A percentile compares a stretch with the other conserved stretches of the same genome.
phyloP scores from a whole-genome alignment of 495 filamentous ascomycete genomes.

The Podospora fimiseda region DNA sequence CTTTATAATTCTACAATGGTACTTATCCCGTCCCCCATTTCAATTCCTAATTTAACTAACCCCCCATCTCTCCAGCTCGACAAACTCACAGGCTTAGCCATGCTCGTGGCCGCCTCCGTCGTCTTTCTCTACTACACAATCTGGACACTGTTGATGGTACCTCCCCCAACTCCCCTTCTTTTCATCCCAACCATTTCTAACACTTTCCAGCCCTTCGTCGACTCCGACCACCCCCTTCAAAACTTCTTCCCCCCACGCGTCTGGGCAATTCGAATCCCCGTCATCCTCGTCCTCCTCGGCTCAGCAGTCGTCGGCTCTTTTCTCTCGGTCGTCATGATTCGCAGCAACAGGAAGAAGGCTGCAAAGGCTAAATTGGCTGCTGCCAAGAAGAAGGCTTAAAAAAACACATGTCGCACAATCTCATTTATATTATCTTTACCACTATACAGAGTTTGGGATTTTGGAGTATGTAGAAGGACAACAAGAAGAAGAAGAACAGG shows the following conservation, averaged over 20 bases:
- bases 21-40: slow-evolving; percentile 1
- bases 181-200: not conserved
- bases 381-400: slow-evolving; percentile 48
- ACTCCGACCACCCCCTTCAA: slow-evolving; percentile 86
- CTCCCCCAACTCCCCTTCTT: not conserved
- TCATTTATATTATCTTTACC: too few species aligned
- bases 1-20: slow-evolving; percentile 36
- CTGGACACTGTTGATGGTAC: slow-evolving; percentile 96
- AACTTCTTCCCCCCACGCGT: slow-evolving; percentile 93
- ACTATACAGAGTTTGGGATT: too few species aligned
- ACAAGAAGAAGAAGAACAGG: too few species aligned
- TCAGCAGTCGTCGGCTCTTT: slow-evolving; percentile 94
- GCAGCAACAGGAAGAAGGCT: slow-evolving; percentile 94
- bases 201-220: slow-evolving; percentile 81
- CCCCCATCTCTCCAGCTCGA: slow-evolving; percentile 61
- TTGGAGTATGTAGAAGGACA: too few species aligned
- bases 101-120: slow-evolving; percentile 90
- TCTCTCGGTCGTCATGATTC: slow-evolving; percentile 95
- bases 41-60: slow-evolving; percentile 14
- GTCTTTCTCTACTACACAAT: slow-evolving; percentile 99
- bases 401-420: too few species aligned
- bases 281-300: slow-evolving; percentile 88
- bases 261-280: slow-evolving; percentile 97
- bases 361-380: slow-evolving; percentile 78
- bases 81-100: slow-evolving; percentile 90